phyloP scores from a whole-genome alignment of 2,329 filamentous ascomycete genomes.

The Cordyceps cateniannulata region DNA sequence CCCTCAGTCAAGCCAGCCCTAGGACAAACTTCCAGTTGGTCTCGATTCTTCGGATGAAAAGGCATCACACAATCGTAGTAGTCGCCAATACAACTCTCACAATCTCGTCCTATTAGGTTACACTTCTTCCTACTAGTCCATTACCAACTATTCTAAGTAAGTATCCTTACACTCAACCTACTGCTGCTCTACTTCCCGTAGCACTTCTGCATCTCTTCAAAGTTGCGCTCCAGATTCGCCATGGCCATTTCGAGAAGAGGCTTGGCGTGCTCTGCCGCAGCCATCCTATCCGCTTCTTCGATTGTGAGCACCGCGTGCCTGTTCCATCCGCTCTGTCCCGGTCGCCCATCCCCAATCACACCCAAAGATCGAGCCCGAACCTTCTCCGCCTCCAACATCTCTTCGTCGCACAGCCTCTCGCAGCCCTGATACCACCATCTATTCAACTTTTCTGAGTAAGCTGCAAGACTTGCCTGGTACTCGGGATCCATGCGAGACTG shows the following conservation, averaged over 20 bases:
- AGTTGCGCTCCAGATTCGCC: slow-evolving; percentile 15
- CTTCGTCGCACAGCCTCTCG: slow-evolving; percentile 27
- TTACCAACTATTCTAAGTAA: no score
- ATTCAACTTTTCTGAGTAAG: slow-evolving; percentile 8
- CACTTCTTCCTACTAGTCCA: no score
- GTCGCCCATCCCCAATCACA: slow-evolving; percentile 31
- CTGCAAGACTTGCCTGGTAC: not conserved
- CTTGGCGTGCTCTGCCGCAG: slow-evolving; percentile 31
- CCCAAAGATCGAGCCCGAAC: slow-evolving; percentile 28
- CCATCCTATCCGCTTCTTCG: slow-evolving; percentile 32
- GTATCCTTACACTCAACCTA: no score
- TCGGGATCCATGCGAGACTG: not conserved
- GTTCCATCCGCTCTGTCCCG: slow-evolving; percentile 19
- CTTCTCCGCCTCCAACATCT: slow-evolving; percentile 25
- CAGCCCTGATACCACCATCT: slow-evolving; percentile 33
- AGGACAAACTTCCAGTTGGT: no score
- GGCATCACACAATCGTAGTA: no score
- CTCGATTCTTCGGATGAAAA: no score
- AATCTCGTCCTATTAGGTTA: no score
- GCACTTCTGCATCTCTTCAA: not conserved
- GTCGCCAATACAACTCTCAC: no score
- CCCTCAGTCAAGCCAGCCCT: no score
- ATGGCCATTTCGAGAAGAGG: slow-evolving; percentile 38
- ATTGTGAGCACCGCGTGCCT: slow-evolving; percentile 26
- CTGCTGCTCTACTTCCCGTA: not conserved